phyloP scores from a whole-genome alignment of 805 yeast genomes.

The Pichia cephalocereana region DNA sequence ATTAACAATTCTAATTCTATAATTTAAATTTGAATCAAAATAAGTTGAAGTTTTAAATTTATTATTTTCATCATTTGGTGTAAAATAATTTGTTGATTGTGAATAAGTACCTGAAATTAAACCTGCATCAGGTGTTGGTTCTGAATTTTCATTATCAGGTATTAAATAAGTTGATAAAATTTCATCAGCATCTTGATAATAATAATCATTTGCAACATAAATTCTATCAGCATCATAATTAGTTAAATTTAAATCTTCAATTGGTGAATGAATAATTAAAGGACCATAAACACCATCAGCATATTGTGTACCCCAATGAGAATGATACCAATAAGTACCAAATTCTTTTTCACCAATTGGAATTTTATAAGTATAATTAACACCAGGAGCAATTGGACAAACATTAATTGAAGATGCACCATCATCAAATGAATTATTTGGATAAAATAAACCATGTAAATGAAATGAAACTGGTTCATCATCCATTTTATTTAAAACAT shows the following conservation, averaged over 20 bases:
- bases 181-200: slow-evolving; percentile 27
- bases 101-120: slow-evolving; percentile 16
- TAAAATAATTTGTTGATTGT: slow-evolving; percentile 10
- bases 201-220: slow-evolving; percentile 39
- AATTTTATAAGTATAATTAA: slow-evolving; percentile 13
- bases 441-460: slow-evolving; percentile 17
- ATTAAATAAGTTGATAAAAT: slow-evolving; percentile 11
- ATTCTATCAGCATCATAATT: slow-evolving; percentile 39
- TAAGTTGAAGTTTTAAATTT: slow-evolving; percentile 8
- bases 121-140: slow-evolving; percentile 20
- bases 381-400: slow-evolving; percentile 15
- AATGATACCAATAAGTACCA: slow-evolving; percentile 21
- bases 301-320: slow-evolving; percentile 17
- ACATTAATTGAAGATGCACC: slow-evolving; percentile 16
- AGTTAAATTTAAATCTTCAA: slow-evolving; percentile 17
- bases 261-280: slow-evolving; percentile 12
- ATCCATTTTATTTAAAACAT: slow-evolving; percentile 10
- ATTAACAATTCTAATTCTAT: slow-evolving; percentile 42
- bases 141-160: slow-evolving; percentile 16
- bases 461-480: slow-evolving; percentile 16
- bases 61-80: slow-evolving; percentile 1
- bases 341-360: slow-evolving; percentile 11
- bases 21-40: slow-evolving; percentile 37
- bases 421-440: slow-evolving; percentile 16
- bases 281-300: slow-evolving; percentile 21